Conservation (phyloP, 495 filamentous ascomycete genomes). For the Lineolata rhizophorae region DNA sequence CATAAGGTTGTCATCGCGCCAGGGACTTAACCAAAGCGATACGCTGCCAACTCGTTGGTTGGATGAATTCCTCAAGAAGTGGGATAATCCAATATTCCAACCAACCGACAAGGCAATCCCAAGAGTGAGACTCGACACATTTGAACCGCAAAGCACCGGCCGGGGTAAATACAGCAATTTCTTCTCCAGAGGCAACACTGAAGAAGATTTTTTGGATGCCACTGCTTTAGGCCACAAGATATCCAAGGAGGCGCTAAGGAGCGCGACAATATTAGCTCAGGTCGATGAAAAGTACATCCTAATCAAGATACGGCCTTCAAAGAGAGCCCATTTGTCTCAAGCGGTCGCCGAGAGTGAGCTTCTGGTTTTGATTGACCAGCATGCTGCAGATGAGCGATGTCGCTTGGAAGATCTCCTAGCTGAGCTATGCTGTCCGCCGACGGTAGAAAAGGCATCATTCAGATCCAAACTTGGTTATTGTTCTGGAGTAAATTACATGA, state of each 20-base stretch:
- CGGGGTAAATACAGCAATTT: no score
- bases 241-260: constrained; percentile 38
- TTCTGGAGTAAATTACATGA: constrained; percentile 9
- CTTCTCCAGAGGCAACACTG: no score
- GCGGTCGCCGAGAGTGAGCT: constrained; percentile 8
- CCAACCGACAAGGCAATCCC: constrained; percentile 28
- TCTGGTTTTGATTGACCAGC: constrained; percentile 75
- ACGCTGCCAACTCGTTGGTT: no score
- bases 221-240: no score
- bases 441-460: constrained; percentile 1
- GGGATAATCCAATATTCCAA: constrained; percentile 42
- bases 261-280: constrained; percentile 50
- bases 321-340: constrained; percentile 1
- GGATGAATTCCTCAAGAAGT: constrained; percentile 19
- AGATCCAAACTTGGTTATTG: constrained; percentile 8
- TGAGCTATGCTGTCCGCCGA: constrained; percentile 22
- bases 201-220: no score
- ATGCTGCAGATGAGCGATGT: constrained; percentile 81
- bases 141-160: no score
- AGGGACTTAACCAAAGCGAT: no score
- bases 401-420: constrained; percentile 48
- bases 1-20: no score
- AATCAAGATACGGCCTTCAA: constrained; percentile 25
- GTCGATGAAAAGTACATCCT: constrained; percentile 85
- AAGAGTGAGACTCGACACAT: constrained; percentile 13